These are phyloP conservation scores for Lantana camara DNA, from an alignment of 257 asterid species.

Conservation along the genomic window DNA sequence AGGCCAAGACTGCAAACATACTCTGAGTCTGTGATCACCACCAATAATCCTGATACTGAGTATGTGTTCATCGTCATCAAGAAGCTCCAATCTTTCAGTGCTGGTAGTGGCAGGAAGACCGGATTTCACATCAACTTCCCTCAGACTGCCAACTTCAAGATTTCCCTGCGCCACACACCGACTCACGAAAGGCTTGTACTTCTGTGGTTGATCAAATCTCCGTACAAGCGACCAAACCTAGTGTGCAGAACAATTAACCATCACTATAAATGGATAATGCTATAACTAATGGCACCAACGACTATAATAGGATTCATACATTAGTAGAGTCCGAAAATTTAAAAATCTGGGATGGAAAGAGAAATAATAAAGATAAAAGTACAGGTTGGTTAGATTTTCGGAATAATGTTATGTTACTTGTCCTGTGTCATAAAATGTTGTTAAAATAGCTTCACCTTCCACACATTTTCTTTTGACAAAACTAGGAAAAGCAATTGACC, in stretches of 20 bases:
- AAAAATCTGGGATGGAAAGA: neutral
- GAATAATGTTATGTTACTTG: constrained; percentile 5
- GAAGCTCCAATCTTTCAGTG: constrained; percentile 85
- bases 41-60: constrained; percentile 74
- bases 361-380: neutral
- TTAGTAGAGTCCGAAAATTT: neutral
- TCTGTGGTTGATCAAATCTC: constrained; percentile 85
- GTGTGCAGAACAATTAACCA: constrained; percentile 17
- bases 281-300: neutral
- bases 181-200: constrained; percentile 78
- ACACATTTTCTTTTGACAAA: neutral
- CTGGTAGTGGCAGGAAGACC: constrained; percentile 93
- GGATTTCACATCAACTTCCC: constrained; percentile 82
- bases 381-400: neutral
- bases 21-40: constrained; percentile 82
- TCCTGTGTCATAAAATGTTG: neutral
- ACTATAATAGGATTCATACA: neutral
- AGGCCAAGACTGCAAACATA: constrained; percentile 30
- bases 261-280: constrained; percentile 5
- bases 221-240: constrained; percentile 89
- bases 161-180: constrained; percentile 66
- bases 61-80: constrained; percentile 74
- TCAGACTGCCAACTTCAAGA: constrained; percentile 72
- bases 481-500: constrained; percentile 12
- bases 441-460: neutral